Base-by-base conservation (phyloP, 1,284 basidiomycete genomes). In the Xanthoconium separans region DNA sequence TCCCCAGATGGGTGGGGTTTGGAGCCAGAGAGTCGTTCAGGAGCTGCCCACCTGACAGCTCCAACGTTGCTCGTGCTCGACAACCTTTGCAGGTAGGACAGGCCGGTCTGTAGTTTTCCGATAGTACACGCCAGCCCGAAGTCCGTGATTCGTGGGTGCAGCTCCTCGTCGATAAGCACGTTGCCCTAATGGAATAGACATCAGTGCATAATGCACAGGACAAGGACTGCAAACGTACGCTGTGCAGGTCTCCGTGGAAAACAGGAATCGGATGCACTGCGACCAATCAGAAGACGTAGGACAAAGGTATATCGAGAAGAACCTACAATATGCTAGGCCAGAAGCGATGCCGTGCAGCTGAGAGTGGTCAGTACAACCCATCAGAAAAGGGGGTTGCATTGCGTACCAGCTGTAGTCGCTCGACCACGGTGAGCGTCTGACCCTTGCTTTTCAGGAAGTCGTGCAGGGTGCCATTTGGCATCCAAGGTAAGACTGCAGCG, bases 231-330 rank as follows among this genome's bases (percentile, higher is more conserved):
- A 13, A 18, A 41, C 43, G 22, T 34, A 54, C 53, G 2, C 34
- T 56, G 9, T 54, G 54, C 30, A 54, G 4, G 6, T 54, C 44
- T 10, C 44, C 44, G 2, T 58, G 55, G 10, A 47, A 42, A 9
- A 56, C 9, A 2, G 22, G 9, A 6, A 43, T 47, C 10, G 51
- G 50, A n/a, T 61, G 58, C n/a, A 61, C 58, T 59, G 22, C 5
- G 18, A 39, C 20, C 37, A 36, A 22, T 61, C 16, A 61, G 34
- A 22, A 40, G 7, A 6, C 10, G 3, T 2, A 0, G 4, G 5
- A 7, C 1, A 0, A 31, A 1, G 16, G 13, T 6, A 4, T 1
- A 18, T 16, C 15, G 11, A 31, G 16, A 6, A 15, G 12, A 27
- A 49, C 55, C 2, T 11, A 58, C 54, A 7, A 20, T 60, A 53